Base-by-base conservation (phyloP, 192 early-diverging fungal species). In the Backusella morwellensis region DNA sequence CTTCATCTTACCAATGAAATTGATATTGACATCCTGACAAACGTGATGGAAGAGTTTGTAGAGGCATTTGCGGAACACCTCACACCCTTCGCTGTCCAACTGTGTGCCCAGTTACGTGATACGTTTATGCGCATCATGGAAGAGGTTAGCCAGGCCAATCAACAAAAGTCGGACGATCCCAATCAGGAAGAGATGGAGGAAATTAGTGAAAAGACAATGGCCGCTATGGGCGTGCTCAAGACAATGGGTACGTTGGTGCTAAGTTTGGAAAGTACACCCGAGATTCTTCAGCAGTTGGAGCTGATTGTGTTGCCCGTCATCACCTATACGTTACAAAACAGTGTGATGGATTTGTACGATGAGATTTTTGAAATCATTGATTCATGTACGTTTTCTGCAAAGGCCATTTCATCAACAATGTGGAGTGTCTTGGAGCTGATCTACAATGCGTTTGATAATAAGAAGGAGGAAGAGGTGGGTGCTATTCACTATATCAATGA, bases 341-440 rank as follows among this genome's bases (percentile, higher is more conserved):
- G 77, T 17, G 85, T 94, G 42, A 79, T 91, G 35, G 91, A 97
- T 78, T 83, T 96, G 23, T 96, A 94, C 84, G 92, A 93, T 71
- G 95, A 95, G 36, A 85, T 92, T 32, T 96, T 96, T 82, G 94
- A 97, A 78, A 90, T 97, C 69, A 88, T 97, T 54, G 97, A 98
- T 82, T 91, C 91, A 66, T 92, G 90, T 81, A 93, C 95, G 5
- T 97, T 93, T 78, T 91, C 95, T 6, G 80, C 90, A 67, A 97
- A 97, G 79, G 77, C 84, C 17, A 90, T 97, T 50, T 94, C 94
- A 32, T 90, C 87, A 41, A 90, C 83, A 74, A 95, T 95, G 82
- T 99, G 95, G 96, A 82, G 81, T 47, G 81, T 97, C 77, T 93
- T 96, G 82, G 92, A 89, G 17, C 70, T 88, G 72, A 90, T 97